Evolutionary conservation across 495 filamentous ascomycete genomes (phyloP).

Genomic region (Bryoglossum gracile): DNA sequence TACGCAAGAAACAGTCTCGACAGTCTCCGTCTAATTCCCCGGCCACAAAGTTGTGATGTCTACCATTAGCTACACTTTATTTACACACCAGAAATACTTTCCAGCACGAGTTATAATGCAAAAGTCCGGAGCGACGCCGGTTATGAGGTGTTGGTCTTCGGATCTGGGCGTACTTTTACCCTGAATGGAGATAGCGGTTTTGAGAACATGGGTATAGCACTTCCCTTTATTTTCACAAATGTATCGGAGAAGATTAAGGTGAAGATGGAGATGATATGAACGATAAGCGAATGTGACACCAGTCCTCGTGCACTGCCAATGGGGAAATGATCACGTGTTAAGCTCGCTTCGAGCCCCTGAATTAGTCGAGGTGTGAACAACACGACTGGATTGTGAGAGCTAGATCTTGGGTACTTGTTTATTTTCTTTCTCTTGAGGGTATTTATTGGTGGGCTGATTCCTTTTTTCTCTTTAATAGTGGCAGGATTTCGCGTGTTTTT

Average conservation of each 20-base stretch:
- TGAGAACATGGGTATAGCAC: conserved; percentile 9
- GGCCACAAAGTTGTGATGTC: conserved; percentile 8
- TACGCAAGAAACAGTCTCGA: conserved; percentile 8
- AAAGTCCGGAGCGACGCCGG: conserved; percentile 7
- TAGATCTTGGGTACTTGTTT: too few species aligned
- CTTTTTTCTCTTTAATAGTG: too few species aligned
- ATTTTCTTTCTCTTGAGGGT: too few species aligned
- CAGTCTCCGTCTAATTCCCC: conserved; percentile 3
- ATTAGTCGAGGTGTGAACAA: too few species aligned
- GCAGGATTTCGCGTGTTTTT: too few species aligned
- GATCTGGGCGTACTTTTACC: conserved; percentile 2
- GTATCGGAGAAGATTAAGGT: background rate
- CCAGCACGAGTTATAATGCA: conserved; percentile 5
- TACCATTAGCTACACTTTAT: conserved; percentile 2
- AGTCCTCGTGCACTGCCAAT: background rate
- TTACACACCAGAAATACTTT: background rate
- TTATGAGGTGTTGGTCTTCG: conserved; percentile 11
- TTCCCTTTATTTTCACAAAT: background rate
- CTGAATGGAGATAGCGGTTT: conserved; percentile 10
- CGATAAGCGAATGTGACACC: too few species aligned
- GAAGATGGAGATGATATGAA: too few species aligned
- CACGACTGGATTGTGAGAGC: too few species aligned
- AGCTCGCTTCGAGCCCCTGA: background rate
- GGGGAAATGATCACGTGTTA: background rate
- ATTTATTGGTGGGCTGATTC: too few species aligned